Evolutionary conservation across 1,284 basidiomycete genomes (phyloP), one percentile per base, ranked within the genome.

Genomic region (Cystobasidium sp.): DNA sequence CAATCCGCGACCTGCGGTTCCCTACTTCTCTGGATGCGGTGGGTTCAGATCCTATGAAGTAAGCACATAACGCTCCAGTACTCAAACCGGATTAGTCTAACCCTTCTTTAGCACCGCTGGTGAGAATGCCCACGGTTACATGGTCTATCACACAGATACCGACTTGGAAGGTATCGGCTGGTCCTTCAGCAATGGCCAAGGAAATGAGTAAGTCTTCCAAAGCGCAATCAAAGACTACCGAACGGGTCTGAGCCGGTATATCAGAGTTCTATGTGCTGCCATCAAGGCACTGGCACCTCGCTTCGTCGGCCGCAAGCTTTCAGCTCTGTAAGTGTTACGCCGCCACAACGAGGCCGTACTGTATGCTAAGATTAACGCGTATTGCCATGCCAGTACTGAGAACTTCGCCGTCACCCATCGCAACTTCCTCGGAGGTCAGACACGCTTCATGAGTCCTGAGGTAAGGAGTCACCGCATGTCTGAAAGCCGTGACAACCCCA

Each of bases 91-190:
- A 3, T 20, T 20, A 39, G 3, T 16, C 56, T 59, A 39, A 59
- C 56, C n/a, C 2, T 39, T 8, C 16, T 18, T 16, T 31, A 59
- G 56, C 44, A 64, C 62, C 1, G 62, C 62, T n/a, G 62, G 62
- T 16, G 62, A 64, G 46, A 64, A 64, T 64, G 62, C 62, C 37
- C 62, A 64, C 37, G 62, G 62, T 31, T 64, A 64, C n/a, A 51
- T 64, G 43, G 62, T 64, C n/a, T 64, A 64, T 64, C 62, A 64
- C 22, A 64, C 62, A 3, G 62, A 64, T 31, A 37, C 62, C 39
- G 62, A 51, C 22, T 22, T 46, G 20, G 62, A 64, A 64, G 62
- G 62, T 31, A 64, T 64, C 37, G 62, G 62, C 22, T 64, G 62
- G 62, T 64, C 62, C 41, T 64, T 64, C 41, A 47, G 44, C 37